Conservation (phyloP, 2,329 filamentous ascomycete genomes). For the Capronia coronata region DNA sequence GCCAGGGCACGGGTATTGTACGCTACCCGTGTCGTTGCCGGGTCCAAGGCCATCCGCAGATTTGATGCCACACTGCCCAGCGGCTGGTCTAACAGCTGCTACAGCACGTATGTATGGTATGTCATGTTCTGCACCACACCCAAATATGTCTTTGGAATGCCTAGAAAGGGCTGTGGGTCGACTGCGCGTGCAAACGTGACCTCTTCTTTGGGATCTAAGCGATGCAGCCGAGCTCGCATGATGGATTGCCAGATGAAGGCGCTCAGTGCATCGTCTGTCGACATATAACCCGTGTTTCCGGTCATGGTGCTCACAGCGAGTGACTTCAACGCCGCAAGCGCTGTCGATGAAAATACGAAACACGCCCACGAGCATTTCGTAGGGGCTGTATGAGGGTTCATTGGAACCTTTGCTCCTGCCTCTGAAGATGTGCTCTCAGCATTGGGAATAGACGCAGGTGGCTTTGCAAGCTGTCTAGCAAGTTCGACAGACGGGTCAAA, state of each 20-base stretch:
- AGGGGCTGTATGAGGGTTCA: background rate
- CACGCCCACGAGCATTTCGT: slow-evolving; percentile 40
- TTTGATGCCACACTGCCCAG: slow-evolving; percentile 36
- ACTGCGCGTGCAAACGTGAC: slow-evolving; percentile 45
- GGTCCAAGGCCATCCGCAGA: slow-evolving; percentile 39
- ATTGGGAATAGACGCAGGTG: slow-evolving; percentile 14
- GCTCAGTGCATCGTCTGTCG: slow-evolving; percentile 50
- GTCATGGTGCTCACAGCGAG: slow-evolving; percentile 31
- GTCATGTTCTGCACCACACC: slow-evolving; percentile 47
- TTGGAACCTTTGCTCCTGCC: background rate
- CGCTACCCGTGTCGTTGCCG: slow-evolving; percentile 33
- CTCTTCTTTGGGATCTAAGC: slow-evolving; percentile 28
- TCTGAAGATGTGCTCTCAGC: background rate
- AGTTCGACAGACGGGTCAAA: slow-evolving; percentile 36
- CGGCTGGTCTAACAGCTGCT: slow-evolving; percentile 30
- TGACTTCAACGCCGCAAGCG: slow-evolving; percentile 40
- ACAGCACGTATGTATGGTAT: slow-evolving; percentile 33
- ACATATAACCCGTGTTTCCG: slow-evolving; percentile 36
- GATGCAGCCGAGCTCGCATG: slow-evolving; percentile 37
- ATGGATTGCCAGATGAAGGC: slow-evolving; percentile 48
- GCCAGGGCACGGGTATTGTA: slow-evolving; percentile 39
- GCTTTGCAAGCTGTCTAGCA: slow-evolving; percentile 33
- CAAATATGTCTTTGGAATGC: slow-evolving; percentile 42
- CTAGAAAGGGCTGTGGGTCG: slow-evolving; percentile 42
- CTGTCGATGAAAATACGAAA: slow-evolving; percentile 39